These are phyloP conservation scores for Fraxinus xanthoxyloides DNA, from an alignment of 305 asterid species.

Conservation along the genomic window DNA sequence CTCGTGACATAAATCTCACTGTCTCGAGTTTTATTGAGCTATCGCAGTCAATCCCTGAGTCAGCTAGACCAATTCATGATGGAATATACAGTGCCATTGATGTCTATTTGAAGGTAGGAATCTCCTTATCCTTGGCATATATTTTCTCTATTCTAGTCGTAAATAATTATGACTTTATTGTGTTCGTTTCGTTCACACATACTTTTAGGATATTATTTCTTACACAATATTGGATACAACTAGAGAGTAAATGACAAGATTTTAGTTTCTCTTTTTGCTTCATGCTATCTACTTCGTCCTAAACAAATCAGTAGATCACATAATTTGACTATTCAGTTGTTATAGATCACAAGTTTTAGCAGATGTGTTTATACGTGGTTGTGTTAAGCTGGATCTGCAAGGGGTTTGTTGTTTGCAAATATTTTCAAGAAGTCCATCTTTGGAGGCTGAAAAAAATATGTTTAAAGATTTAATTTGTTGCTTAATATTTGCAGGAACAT, in stretches of 20 bases:
- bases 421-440: neutral
- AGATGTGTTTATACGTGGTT: neutral
- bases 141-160: neutral
- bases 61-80: conserved; percentile 78
- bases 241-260: neutral
- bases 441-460: neutral
- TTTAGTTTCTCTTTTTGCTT: neutral
- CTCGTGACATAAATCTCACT: conserved; percentile 56
- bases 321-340: too few species aligned
- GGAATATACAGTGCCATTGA: conserved; percentile 71
- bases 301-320: neutral
- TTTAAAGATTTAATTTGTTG: neutral
- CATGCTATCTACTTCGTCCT: neutral
- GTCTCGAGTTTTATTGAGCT: conserved; percentile 50
- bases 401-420: neutral
- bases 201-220: neutral
- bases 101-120: conserved; percentile 60
- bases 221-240: neutral
- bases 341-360: too few species aligned
- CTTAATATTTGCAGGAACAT: conserved; percentile 49
- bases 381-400: neutral
- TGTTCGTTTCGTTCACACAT: neutral
- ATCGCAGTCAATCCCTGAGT: conserved; percentile 61
- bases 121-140: neutral
- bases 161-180: neutral